phyloP scores from a whole-genome alignment of 2,329 filamentous ascomycete genomes.

The Endoconidiophora laricicola region DNA sequence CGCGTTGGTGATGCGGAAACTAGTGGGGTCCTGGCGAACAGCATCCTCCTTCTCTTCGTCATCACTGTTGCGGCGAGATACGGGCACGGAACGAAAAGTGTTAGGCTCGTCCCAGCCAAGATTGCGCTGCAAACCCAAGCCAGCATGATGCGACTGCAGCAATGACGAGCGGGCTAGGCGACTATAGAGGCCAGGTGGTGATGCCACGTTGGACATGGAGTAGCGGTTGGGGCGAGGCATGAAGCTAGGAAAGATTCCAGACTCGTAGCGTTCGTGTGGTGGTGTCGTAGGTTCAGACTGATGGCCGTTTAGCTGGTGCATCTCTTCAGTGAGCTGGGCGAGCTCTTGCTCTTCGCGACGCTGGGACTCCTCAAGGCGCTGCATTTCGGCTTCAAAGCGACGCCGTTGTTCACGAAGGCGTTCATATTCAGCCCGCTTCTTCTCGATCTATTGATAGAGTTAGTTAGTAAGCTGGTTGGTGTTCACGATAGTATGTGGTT shows the following conservation, averaged over 20 bases:
- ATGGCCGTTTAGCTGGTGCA: slow-evolving; percentile 49
- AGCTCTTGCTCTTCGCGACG: slow-evolving; percentile 70
- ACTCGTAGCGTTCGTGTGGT: slow-evolving; percentile 69
- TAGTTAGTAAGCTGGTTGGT: not conserved
- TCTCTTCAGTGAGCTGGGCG: slow-evolving; percentile 66
- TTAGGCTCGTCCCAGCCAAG: slow-evolving; percentile 42
- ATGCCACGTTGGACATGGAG: slow-evolving; percentile 74
- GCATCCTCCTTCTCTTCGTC: slow-evolving; percentile 73
- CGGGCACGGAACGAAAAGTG: slow-evolving; percentile 72
- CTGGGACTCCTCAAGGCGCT: slow-evolving; percentile 72
- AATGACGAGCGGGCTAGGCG: slow-evolving; percentile 41
- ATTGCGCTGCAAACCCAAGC: slow-evolving; percentile 38
- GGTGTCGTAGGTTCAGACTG: slow-evolving; percentile 94
- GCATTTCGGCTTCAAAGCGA: slow-evolving; percentile 83
- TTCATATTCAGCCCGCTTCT: slow-evolving; percentile 87
- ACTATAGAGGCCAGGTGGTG: slow-evolving; percentile 58
- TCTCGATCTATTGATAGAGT: slow-evolving; percentile 57
- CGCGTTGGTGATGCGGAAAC: slow-evolving; percentile 60
- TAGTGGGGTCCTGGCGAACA: slow-evolving; percentile 50
- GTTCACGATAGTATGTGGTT: not conserved
- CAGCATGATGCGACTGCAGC: slow-evolving; percentile 59
- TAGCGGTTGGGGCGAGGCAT: slow-evolving; percentile 77
- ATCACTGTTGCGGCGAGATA: slow-evolving; percentile 78
- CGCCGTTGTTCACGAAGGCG: slow-evolving; percentile 76
- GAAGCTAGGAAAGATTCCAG: slow-evolving; percentile 55